Evolutionary conservation across 768 basidiomycete genomes (phyloP).

Genomic region (Hebeloma cylindrosporum): DNA sequence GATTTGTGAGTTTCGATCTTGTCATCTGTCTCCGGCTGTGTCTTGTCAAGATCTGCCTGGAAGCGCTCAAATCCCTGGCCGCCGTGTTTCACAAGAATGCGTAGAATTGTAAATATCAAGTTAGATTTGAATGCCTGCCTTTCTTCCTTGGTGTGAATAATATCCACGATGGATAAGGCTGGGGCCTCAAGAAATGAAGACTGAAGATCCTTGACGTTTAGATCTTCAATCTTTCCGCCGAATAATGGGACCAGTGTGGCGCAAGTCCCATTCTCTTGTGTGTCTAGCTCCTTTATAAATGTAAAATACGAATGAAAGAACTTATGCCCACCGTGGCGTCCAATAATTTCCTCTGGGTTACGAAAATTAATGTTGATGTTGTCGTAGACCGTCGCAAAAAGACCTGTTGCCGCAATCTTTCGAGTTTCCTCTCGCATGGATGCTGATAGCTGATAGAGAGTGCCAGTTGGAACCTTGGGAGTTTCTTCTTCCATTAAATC

Average conservation of each 20-base stretch:
- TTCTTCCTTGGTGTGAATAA: conserved; percentile 26
- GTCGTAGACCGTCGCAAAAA: conserved; percentile 30
- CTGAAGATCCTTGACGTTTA: conserved; percentile 23
- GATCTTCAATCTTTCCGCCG: conserved; percentile 23
- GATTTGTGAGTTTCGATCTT: conserved; percentile 33
- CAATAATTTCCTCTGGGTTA: conserved; percentile 33
- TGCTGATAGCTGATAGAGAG: conserved; percentile 23
- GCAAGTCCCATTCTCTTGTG: conserved; percentile 39
- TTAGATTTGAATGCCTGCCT: conserved; percentile 7
- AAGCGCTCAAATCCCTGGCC: conserved; percentile 29
- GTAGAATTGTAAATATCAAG: conserved; percentile 28
- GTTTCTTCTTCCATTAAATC: neutral
- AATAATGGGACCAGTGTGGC: conserved; percentile 31
- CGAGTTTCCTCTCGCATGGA: conserved; percentile 20
- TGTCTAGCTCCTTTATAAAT: conserved; percentile 14
- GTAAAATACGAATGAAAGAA: neutral
- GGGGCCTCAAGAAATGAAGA: conserved; percentile 23
- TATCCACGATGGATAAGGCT: conserved; percentile 24
- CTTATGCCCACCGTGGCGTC: conserved; percentile 22
- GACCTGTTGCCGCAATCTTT: conserved; percentile 20
- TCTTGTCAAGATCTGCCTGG: conserved; percentile 14
- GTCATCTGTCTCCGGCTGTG: conserved; percentile 18
- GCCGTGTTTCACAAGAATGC: conserved; percentile 30
- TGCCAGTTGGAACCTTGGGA: conserved; percentile 10
- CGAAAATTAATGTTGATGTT: conserved; percentile 36